phyloP scores from a whole-genome alignment of 129 eudicot genomes.

The Kitagawia praeruptora region DNA sequence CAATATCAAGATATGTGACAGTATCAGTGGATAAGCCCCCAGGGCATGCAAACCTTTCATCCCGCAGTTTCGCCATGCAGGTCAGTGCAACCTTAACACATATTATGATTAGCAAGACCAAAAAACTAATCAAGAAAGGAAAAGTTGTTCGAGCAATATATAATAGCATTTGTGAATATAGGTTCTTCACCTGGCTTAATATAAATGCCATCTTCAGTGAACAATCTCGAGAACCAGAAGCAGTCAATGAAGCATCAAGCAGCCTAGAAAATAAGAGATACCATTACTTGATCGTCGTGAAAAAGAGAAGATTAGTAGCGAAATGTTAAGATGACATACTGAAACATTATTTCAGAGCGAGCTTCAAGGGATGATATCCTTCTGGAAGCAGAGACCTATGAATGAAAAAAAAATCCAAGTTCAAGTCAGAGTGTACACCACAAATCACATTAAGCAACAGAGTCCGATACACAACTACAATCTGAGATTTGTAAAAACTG shows the following conservation, averaged over 20 bases:
- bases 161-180: neutral
- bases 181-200: slow-evolving; percentile 60
- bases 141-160: neutral
- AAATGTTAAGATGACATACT: slow-evolving; percentile 36
- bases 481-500: neutral
- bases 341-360: slow-evolving; percentile 70
- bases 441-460: neutral
- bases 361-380: slow-evolving; percentile 62
- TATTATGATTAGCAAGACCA: neutral
- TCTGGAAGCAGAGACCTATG: slow-evolving; percentile 75
- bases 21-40: slow-evolving; percentile 63
- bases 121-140: neutral
- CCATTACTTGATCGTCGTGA: neutral
- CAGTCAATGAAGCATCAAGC: slow-evolving; percentile 80
- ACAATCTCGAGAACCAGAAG: slow-evolving; percentile 91
- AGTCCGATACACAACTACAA: neutral
- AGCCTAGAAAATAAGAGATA: slow-evolving; percentile 31
- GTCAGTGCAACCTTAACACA: slow-evolving; percentile 69
- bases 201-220: slow-evolving; percentile 87
- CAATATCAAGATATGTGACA: slow-evolving; percentile 67
- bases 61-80: slow-evolving; percentile 93
- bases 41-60: slow-evolving; percentile 68
- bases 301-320: neutral
- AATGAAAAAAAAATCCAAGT: neutral
- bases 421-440: neutral